Evolutionary conservation across 768 basidiomycete genomes (phyloP), one percentile per base, ranked within the genome.

Genomic region (Mycena indigotica): DNA sequence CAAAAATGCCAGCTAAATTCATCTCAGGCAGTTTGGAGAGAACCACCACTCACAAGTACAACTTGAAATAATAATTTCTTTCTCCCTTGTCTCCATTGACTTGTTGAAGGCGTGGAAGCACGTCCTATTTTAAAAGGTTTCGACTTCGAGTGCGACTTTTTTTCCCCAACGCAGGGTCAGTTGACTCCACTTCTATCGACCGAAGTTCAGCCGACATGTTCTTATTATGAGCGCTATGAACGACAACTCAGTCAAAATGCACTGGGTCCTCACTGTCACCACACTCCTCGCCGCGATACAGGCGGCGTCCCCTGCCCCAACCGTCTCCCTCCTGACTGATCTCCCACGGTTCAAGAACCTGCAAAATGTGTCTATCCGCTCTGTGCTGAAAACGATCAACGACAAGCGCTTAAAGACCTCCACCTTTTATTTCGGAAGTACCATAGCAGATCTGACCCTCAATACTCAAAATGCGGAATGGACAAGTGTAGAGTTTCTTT

Each of bases 281-380:
- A 44, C 48, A 21, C 23, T 58, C 19, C 30, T 46, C 4, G 21
- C 45, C 40, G 51, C 44, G 21, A 52, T 29, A 23, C 50, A 59
- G 17, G 61, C 45, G 29, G 61, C 61, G 28, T 56, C 44, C 52
- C 56, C 55, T 28, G 58, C 61, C 28, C 61, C 61, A 6, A 19
- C 32, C 10, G 61, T 63, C 29, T 63, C 61, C 28, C 61, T 63
- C 19, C 54, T 63, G 40, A 63, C 61, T 12, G 61, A 63, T 35
- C 38, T 56, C 46, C 52, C 61, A 15, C 50, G 52, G 8, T 63
- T 63, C 19, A 53, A 56, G 30, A 45, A 39, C 8, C 17, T 63
- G 3, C 38, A 12, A 3, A 53, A 59, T 21, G 49, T 21, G 26
- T 58, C 61, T 38, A 23, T 56, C 21, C 61, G 57, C 48, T 59